Evolutionary conservation across 2,329 filamentous ascomycete genomes (phyloP).

Genomic region (Colletotrichum neosansevieriae): DNA sequence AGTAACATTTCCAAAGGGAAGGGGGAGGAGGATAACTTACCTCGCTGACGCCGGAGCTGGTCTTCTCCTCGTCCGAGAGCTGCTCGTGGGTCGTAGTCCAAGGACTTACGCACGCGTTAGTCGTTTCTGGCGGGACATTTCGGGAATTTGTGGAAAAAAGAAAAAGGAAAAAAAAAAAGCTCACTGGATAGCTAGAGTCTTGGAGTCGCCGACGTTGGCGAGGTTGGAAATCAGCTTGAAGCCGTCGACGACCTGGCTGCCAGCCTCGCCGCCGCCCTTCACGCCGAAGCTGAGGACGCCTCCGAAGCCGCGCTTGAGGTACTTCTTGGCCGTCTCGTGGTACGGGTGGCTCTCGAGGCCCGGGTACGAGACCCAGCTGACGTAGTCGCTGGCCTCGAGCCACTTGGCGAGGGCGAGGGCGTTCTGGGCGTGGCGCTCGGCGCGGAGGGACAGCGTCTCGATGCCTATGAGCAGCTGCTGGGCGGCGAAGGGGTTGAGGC

Average conservation of each 20-base stretch:
- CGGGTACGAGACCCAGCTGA: constrained; percentile 94
- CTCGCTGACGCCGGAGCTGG: constrained; percentile 84
- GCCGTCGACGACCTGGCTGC: constrained; percentile 88
- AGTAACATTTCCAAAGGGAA: too few species aligned
- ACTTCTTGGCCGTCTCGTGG: constrained; percentile 86
- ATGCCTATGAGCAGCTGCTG: constrained; percentile 91
- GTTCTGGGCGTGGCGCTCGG: constrained; percentile 89
- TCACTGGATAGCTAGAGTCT: constrained; percentile 89
- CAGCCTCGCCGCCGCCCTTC: constrained; percentile 86
- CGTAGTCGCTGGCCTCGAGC: constrained; percentile 85
- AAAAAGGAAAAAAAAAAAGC: constrained; percentile 34
- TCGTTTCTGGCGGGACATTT: background rate
- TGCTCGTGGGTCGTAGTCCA: constrained; percentile 97
- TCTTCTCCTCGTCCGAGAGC: constrained; percentile 83
- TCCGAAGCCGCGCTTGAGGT: constrained; percentile 85
- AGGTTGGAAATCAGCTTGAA: constrained; percentile 97
- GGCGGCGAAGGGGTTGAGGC: constrained; percentile 89
- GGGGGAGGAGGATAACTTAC: constrained; percentile 50
- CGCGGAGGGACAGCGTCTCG: constrained; percentile 89
- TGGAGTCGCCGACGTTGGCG: constrained; percentile 95
- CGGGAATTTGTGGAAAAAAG: too few species aligned
- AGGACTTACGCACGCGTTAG: constrained; percentile 59
- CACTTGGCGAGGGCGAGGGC: constrained; percentile 83
- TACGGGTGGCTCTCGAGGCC: constrained; percentile 85
- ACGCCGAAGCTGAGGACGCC: constrained; percentile 95